Conservation (phyloP, 2,329 filamentous ascomycete genomes). For the Fusarium compactum region DNA sequence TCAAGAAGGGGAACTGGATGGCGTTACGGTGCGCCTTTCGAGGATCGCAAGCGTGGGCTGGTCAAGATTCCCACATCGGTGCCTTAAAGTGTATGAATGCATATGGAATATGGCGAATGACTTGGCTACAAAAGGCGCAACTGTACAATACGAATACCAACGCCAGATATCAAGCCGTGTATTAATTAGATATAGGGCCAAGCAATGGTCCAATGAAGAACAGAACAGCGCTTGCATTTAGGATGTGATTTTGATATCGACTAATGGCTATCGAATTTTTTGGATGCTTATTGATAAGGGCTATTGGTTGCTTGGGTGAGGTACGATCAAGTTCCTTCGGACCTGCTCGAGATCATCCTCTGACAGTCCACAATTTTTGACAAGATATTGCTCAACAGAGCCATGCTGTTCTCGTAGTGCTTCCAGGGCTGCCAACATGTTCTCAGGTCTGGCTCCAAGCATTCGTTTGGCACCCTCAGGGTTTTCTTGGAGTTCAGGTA, state of each 20-base stretch:
- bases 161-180: constrained; percentile 41
- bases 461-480: constrained; percentile 58
- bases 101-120: constrained; percentile 22
- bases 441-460: constrained; percentile 60
- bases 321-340: constrained; percentile 61
- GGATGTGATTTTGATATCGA: neutral
- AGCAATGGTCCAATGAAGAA: constrained; percentile 16
- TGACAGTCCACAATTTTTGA: constrained; percentile 67
- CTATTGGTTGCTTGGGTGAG: constrained; percentile 42
- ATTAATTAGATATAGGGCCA: constrained; percentile 37
- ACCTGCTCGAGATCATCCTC: constrained; percentile 66
- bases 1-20: constrained; percentile 66
- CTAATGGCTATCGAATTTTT: neutral
- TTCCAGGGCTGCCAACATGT: constrained; percentile 62
- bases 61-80: constrained; percentile 76
- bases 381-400: constrained; percentile 72
- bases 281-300: neutral
- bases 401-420: constrained; percentile 72
- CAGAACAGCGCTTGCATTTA: constrained; percentile 21
- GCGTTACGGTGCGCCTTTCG: constrained; percentile 72
- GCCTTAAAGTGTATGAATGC: constrained; percentile 55
- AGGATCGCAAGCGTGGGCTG: constrained; percentile 72
- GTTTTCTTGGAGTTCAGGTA: constrained; percentile 63
- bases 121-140: constrained; percentile 30
- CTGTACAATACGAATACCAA: constrained; percentile 47